Evolutionary conservation across 495 filamentous ascomycete species (phyloP).

Genomic region (Cryomyces minteri): DNA sequence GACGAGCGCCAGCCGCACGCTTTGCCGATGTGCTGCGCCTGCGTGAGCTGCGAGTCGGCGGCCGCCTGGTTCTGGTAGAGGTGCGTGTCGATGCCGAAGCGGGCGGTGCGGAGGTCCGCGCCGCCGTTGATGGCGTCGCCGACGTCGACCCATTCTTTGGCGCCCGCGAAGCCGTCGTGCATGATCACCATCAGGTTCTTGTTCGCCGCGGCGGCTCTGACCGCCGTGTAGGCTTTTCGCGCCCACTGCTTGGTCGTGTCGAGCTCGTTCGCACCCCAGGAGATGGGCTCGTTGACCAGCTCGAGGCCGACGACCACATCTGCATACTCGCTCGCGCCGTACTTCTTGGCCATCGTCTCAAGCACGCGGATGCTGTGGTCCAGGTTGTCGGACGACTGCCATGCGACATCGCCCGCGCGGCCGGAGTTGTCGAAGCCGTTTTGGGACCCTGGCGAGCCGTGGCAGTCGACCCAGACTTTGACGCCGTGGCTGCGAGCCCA

Average conservation of each 20-base stretch:
- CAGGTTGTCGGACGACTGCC: constrained; percentile 20
- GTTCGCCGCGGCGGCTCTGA: constrained; percentile 12
- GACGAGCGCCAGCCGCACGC: constrained; percentile 17
- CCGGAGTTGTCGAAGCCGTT: constrained; percentile 26
- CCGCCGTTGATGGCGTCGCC: constrained; percentile 15
- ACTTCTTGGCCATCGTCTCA: constrained; percentile 21
- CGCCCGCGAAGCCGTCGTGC: constrained; percentile 23
- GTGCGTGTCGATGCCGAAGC: constrained; percentile 21
- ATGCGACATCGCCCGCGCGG: constrained; percentile 12
- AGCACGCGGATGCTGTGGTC: constrained; percentile 17
- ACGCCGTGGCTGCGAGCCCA: constrained; percentile 48
- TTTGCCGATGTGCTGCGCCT: constrained; percentile 19
- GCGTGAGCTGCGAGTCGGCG: constrained; percentile 14
- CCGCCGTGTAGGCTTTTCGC: constrained; percentile 19
- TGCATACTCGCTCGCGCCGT: constrained; percentile 16
- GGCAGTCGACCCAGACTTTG: constrained; percentile 52
- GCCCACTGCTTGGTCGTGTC: constrained; percentile 19
- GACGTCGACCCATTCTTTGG: constrained; percentile 14
- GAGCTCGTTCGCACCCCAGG: constrained; percentile 18
- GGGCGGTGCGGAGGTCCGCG: constrained; percentile 15
- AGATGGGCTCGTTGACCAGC: constrained; percentile 24
- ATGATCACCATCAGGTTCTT: constrained; percentile 18
- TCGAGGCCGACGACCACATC: constrained; percentile 21
- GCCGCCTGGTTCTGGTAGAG: constrained; percentile 22
- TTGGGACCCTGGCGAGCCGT: constrained; percentile 31